Base-by-base conservation (phyloP, 768 basidiomycete genomes). In the Postia placenta region DNA sequence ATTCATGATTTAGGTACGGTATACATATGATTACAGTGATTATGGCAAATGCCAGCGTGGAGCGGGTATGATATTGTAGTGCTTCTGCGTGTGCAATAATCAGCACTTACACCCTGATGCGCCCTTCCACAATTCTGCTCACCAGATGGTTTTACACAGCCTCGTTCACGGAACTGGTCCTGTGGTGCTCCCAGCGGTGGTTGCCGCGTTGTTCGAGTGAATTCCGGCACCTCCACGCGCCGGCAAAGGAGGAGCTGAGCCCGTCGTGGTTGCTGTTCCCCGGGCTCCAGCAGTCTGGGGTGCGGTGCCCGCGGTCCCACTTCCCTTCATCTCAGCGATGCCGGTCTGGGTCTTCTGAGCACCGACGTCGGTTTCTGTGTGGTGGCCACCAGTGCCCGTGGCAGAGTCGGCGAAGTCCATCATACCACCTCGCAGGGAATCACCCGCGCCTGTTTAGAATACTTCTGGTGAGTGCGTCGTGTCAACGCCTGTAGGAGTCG, bases 381-480 rank as follows among this genome's bases (percentile, higher is more conserved):
- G 56, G 23, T 48, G 46, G n/a, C 49, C 49, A 5, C 45, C 49
- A 5, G 57, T 56, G 26, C 57, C 57, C 11, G 55, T 54, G 9
- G 54, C 52, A 27, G 54, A 35, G 48, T 58, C 57, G 42, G 52
- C 52, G 19, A 58, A 58, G 47, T 58, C 57, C 52, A 58, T 51
- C 11, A 52, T 50, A 40, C 53, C 53, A 3, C 54, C 54, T 46
- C 57, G 54, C 41, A 58, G 48, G 28, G 15, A 42, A 40, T 58
- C 35, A 4, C 57, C 54, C 26, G 53, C 44, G 5, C 57, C 57
- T 57, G 53, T 20, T 19, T 1, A 12, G 25, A 14, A 20, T 15
- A 3, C 11, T 2, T 20, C 19, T 2, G 12, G 17, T 11, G 9
- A 39, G 14, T 36, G n/a, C n/a, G n/a, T n/a, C n/a, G n/a, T n/a